These are phyloP conservation scores for Jatropha podagrica DNA, from an alignment of 441 rosid genomes.

Conservation along the genomic window DNA sequence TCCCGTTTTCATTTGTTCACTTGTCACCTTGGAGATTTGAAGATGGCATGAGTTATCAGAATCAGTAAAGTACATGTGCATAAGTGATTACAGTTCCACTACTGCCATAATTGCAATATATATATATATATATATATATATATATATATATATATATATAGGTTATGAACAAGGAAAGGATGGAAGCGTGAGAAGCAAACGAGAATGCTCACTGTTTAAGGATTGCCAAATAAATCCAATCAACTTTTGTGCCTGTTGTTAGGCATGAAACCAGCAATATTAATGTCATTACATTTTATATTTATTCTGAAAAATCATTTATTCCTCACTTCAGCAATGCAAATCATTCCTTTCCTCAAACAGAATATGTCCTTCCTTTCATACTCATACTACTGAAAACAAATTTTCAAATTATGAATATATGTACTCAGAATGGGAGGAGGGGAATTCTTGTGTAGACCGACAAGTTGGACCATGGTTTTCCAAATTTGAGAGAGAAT, in stretches of 20 bases:
- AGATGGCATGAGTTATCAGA: neutral
- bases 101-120: slow-evolving; percentile 9
- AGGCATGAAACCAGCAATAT: slow-evolving; percentile 19
- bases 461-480: no score
- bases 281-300: neutral
- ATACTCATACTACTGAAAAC: no score
- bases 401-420: no score
- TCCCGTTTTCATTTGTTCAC: no score
- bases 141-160: slow-evolving; percentile 4
- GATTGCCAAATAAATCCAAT: slow-evolving; percentile 22
- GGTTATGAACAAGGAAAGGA: neutral
- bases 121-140: slow-evolving; percentile 12
- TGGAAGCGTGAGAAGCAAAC: slow-evolving; percentile 4
- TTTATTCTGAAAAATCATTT: no score
- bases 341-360: no score
- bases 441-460: no score
- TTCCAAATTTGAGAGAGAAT: neutral
- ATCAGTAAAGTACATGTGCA: neutral
- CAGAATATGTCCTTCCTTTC: no score
- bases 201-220: slow-evolving; percentile 21
- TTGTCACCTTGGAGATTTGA: no score
- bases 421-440: no score
- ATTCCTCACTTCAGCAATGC: no score
- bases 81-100: neutral
- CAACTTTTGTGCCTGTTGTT: slow-evolving; percentile 19